phyloP scores from a whole-genome alignment of 2,329 filamentous ascomycete genomes.

The Xylaria arbuscula region DNA sequence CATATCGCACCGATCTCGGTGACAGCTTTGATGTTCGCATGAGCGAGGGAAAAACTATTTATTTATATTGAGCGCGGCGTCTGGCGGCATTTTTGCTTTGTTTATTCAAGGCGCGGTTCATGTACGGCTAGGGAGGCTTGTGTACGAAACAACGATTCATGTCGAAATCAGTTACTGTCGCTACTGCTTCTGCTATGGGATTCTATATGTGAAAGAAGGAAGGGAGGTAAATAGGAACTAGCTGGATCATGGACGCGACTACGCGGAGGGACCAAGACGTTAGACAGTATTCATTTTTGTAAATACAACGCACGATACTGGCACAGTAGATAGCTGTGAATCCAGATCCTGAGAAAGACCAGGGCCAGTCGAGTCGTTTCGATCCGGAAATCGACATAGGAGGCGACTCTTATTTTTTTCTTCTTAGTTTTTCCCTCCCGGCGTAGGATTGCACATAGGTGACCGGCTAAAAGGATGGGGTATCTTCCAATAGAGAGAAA shows the following conservation, averaged over 20 bases:
- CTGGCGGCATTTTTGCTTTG: constrained; percentile 24
- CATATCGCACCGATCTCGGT: constrained; percentile 11
- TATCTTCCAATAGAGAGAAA: constrained; percentile 1
- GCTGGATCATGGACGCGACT: background rate
- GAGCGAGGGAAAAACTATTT: constrained; percentile 20
- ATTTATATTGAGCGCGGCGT: constrained; percentile 37
- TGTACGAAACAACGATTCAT: constrained; percentile 22
- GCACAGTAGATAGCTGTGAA: background rate
- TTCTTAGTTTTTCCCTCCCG: background rate
- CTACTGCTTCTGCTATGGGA: constrained; percentile 14
- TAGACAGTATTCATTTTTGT: constrained; percentile 12
- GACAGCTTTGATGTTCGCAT: constrained; percentile 24
- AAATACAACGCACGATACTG: constrained; percentile 13
- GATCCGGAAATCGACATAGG: constrained; percentile 2
- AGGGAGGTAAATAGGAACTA: background rate
- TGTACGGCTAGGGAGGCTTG: constrained; percentile 16
- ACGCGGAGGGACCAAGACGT: constrained; percentile 1
- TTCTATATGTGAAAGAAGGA: constrained; percentile 4
- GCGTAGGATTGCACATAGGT: constrained; percentile 7
- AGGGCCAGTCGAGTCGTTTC: background rate
- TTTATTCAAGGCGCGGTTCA: constrained; percentile 5
- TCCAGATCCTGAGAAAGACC: background rate
- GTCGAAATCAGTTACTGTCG: constrained; percentile 8
- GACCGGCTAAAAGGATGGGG: constrained; percentile 1
- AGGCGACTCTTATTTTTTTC: background rate